These are phyloP conservation scores for Penicillium lividum DNA, from an alignment of 495 filamentous ascomycete species.

Conservation along the genomic window DNA sequence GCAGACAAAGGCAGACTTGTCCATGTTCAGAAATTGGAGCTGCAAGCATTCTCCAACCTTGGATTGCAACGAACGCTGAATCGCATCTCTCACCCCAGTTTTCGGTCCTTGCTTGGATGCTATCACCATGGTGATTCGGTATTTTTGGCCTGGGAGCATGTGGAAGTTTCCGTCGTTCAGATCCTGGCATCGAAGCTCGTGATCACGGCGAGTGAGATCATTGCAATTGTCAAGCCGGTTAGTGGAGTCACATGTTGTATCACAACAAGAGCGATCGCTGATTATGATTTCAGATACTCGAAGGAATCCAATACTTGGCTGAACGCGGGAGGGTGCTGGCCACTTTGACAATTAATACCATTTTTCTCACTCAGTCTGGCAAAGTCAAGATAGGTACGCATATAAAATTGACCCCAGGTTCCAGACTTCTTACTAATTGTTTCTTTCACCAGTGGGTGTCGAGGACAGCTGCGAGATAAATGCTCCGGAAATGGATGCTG, in stretches of 20 bases:
- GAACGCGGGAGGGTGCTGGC: conserved; percentile 11
- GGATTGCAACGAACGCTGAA: conserved; percentile 5
- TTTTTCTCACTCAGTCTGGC: conserved; percentile 13
- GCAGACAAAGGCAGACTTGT: conserved; percentile 5
- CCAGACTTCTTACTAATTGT: not conserved
- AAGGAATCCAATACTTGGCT: conserved; percentile 6
- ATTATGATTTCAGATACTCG: conserved; percentile 3
- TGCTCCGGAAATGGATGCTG: conserved; percentile 9
- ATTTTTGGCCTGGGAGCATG: conserved; percentile 9
- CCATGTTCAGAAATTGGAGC: conserved; percentile 4
- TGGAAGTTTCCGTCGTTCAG: conserved; percentile 8
- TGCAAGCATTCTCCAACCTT: not conserved
- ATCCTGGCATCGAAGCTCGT: conserved; percentile 6
- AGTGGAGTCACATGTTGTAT: conserved; percentile 1
- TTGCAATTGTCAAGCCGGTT: conserved; percentile 9
- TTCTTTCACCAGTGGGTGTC: not conserved
- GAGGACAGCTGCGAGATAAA: conserved; percentile 7
- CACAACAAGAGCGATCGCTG: conserved; percentile 1
- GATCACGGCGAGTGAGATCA: conserved; percentile 7
- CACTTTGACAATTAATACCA: conserved; percentile 7
- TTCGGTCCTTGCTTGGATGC: conserved; percentile 4
- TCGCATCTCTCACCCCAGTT: conserved; percentile 7
- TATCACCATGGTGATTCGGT: conserved; percentile 4
- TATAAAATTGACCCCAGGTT: not conserved
- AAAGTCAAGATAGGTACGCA: conserved; percentile 9